A percentile compares a stretch with the other conserved stretches of the same genome.
These are phyloP conservation scores for Sungouiozyma intestinalis DNA, from an alignment of 805 yeast species.

Conservation along the genomic window DNA sequence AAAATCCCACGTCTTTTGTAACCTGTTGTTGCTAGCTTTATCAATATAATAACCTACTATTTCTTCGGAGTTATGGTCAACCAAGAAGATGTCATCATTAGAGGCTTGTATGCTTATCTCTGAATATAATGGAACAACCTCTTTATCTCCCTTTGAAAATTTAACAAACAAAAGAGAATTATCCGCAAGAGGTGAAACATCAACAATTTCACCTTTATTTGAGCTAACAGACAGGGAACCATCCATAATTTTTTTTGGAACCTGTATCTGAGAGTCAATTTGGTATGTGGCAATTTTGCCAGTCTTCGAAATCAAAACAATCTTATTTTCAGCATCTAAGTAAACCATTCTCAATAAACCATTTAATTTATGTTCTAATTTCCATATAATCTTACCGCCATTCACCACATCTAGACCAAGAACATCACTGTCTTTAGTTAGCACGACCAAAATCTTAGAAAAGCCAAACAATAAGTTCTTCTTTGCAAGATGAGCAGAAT, in stretches of 20 bases:
- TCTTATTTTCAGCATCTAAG: conserved; percentile 9
- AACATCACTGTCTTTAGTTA: conserved; percentile 33
- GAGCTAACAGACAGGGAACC: neutral
- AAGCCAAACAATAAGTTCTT: conserved; percentile 36
- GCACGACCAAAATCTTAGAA: conserved; percentile 33
- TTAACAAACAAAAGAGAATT: conserved; percentile 9
- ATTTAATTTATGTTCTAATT: conserved; percentile 13
- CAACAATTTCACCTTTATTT: neutral
- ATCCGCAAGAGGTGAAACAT: neutral
- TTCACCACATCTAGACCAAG: conserved; percentile 35
- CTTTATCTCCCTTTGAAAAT: conserved; percentile 7
- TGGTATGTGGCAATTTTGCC: conserved; percentile 14
- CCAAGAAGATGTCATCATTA: conserved; percentile 11
- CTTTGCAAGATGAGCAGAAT: conserved; percentile 10
- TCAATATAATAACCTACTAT: conserved; percentile 22
- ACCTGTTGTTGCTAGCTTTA: conserved; percentile 5
- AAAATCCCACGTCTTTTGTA: conserved; percentile 33
- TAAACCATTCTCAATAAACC: conserved; percentile 18
- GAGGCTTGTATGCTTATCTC: too few species aligned
- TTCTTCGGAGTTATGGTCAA: conserved; percentile 13
- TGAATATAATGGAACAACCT: conserved; percentile 8
- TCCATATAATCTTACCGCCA: conserved; percentile 35
- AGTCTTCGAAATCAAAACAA: conserved; percentile 19
- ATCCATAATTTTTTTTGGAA: neutral
- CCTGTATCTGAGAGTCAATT: neutral